Conservation (phyloP, 129 eudicot genomes). For the Logfia minima region DNA sequence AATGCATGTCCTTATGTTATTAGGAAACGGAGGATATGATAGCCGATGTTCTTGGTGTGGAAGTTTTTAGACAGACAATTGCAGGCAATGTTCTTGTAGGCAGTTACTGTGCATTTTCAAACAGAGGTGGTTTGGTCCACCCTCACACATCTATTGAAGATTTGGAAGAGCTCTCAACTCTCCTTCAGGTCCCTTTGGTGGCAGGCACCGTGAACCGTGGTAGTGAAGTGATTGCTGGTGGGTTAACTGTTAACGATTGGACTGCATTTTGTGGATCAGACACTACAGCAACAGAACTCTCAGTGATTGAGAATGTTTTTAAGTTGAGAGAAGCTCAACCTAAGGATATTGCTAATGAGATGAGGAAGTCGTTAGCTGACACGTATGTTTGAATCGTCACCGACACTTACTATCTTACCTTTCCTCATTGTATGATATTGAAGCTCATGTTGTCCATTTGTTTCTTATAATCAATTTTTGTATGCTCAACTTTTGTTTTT, state of each 20-base stretch:
- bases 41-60: slow-evolving; percentile 88
- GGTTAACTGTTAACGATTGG: slow-evolving; percentile 93
- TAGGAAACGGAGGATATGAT: slow-evolving; percentile 97
- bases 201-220: slow-evolving; percentile 98
- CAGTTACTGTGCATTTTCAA: slow-evolving; percentile 75
- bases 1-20: slow-evolving; percentile 2
- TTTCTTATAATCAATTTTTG: slow-evolving; percentile 7
- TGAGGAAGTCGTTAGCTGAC: slow-evolving; percentile 78
- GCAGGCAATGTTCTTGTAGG: slow-evolving; percentile 91
- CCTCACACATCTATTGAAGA: slow-evolving; percentile 95
- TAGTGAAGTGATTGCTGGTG: slow-evolving; percentile 87
- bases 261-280: slow-evolving; percentile 92
- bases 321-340: slow-evolving; percentile 89
- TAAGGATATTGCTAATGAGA: slow-evolving; percentile 63
- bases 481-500: not conserved
- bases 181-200: slow-evolving; percentile 92
- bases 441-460: not conserved
- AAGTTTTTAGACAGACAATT: slow-evolving; percentile 79
- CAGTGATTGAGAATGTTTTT: slow-evolving; percentile 84
- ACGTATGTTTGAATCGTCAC: slow-evolving; percentile 42
- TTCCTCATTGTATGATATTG: slow-evolving; percentile 6
- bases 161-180: slow-evolving; percentile 86
- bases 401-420: not conserved
- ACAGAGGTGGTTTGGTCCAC: slow-evolving; percentile 84
- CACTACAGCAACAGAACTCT: slow-evolving; percentile 84